phyloP scores from a whole-genome alignment of 2,329 filamentous ascomycete species.

The Ophiognomonia clavigignenti-juglandacearum region DNA sequence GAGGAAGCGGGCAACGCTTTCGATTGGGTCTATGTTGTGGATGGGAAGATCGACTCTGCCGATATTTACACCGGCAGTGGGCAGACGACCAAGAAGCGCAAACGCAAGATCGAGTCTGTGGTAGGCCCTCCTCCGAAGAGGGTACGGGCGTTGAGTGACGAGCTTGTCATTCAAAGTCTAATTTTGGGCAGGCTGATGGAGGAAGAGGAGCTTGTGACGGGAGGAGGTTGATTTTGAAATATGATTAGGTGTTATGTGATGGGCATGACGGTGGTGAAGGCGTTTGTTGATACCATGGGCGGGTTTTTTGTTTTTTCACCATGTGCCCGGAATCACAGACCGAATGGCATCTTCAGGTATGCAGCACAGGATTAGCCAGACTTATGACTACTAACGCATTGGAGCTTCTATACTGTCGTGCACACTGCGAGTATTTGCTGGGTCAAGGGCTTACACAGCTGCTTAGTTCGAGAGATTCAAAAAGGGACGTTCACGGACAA shows the following conservation, averaged over 20 bases:
- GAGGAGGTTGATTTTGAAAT: slow-evolving; percentile 50
- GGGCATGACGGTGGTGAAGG: neutral
- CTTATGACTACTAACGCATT: too few relatives aligned
- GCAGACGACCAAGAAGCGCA: slow-evolving; percentile 31
- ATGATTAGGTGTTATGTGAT: neutral
- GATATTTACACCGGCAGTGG: slow-evolving; percentile 18
- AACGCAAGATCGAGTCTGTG: slow-evolving; percentile 36
- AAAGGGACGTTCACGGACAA: too few relatives aligned
- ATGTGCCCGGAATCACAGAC: too few relatives aligned
- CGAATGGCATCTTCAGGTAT: neutral
- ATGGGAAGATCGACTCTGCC: slow-evolving; percentile 50
- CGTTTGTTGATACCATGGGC: too few relatives aligned
- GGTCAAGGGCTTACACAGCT: too few relatives aligned
- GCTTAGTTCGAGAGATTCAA: too few relatives aligned
- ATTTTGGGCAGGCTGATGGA: slow-evolving; percentile 79
- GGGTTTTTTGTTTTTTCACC: too few relatives aligned
- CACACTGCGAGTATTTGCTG: too few relatives aligned
- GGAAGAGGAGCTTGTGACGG: slow-evolving; percentile 40
- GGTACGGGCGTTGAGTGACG: slow-evolving; percentile 70
- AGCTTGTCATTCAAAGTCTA: slow-evolving; percentile 87
- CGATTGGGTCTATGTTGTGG: slow-evolving; percentile 73
- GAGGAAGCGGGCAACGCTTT: slow-evolving; percentile 47
- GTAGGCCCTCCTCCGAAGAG: slow-evolving; percentile 37
- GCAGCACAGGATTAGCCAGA: neutral
- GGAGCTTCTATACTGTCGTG: too few relatives aligned